Evolutionary conservation across 805 yeast species (phyloP), one percentile per base, ranked within the genome.

Genomic region (Starmerella kuoi): DNA sequence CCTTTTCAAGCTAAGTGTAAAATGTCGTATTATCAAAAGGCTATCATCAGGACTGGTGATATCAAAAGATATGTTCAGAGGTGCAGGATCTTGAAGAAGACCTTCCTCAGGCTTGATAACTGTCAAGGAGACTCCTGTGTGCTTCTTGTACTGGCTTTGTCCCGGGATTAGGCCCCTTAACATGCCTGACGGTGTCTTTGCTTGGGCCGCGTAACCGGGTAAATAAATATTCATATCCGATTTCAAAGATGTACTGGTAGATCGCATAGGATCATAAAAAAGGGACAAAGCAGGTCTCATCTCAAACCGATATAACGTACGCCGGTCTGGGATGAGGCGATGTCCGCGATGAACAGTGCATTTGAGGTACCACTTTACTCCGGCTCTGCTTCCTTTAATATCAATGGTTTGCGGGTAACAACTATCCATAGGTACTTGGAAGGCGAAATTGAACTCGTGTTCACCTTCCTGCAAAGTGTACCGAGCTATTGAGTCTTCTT

Each of bases 331-430:
- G 2, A 43, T 11, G 7, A 49, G 32, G 9, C 39, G 34, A 19
- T 48, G 40, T 4, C 53, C 47, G 7, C 50, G 33, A 34, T 51
- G 48, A 4, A 49, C 36, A 2, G 37, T 42, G n/a, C 38, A 49
- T 22, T 50, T 50, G 3, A 50, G 21, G 35, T 49, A 50, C 54
- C 54, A 50, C 28, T 34, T 33, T 21, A 50, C 45, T 5, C 47
- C 46, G 6, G 54, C 42, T 4, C 26, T 25, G 14, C 45, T 19
- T 22, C 38, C 40, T 17, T 37, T n/a, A 4, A 50, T 37, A 17
- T 30, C 21, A 4, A 49, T 17, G 20, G 43, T 35, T 19, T 47
- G 48, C 2, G 54, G 54, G 26, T 42, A 50, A 24, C 27, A 17
- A 15, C 32, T 33, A 6, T 27, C 40, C 15, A 44, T 11, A 1